phyloP scores from a whole-genome alignment of 2,329 filamentous ascomycete genomes.

The Cytospora mali region DNA sequence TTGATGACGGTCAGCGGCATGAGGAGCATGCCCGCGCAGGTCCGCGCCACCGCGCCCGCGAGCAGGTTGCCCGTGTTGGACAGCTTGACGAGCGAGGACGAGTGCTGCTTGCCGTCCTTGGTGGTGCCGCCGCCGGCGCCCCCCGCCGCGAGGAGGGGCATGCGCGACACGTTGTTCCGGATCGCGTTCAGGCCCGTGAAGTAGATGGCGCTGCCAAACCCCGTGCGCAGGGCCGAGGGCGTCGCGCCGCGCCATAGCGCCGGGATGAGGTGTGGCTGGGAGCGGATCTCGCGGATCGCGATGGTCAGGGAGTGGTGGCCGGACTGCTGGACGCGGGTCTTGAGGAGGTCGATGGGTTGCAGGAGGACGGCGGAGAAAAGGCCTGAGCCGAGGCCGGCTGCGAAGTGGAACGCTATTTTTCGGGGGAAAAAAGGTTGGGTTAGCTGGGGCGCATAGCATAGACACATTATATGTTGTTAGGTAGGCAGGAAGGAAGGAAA shows the following conservation, averaged over 20 bases:
- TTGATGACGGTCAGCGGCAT: conserved; percentile 98
- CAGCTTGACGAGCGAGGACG: conserved; percentile 78
- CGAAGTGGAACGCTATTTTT: conserved; percentile 83
- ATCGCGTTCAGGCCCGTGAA: conserved; percentile 86
- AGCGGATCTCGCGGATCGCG: conserved; percentile 71
- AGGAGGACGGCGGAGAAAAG: conserved; percentile 86
- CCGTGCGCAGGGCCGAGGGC: conserved; percentile 90
- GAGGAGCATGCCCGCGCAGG: conserved; percentile 84
- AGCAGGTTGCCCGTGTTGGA: conserved; percentile 83
- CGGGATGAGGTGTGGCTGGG: conserved; percentile 63
- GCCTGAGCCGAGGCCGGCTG: conserved; percentile 85
- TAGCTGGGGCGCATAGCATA: neutral
- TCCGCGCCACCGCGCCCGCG: conserved; percentile 81
- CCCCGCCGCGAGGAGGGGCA: conserved; percentile 38
- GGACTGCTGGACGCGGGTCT: conserved; percentile 93
- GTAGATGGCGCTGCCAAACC: conserved; percentile 90
- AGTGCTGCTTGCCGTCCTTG: conserved; percentile 59
- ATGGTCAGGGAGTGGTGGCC: conserved; percentile 67
- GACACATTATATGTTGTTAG: neutral
- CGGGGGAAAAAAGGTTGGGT: conserved; percentile 8
- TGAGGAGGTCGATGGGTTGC: conserved; percentile 93
- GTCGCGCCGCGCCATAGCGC: conserved; percentile 90
- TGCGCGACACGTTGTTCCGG: conserved; percentile 65
- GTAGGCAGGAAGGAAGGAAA: neutral
- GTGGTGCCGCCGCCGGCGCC: conserved; percentile 29